phyloP scores from a whole-genome alignment of 164 flowering plant species.

The Nelumbo lutea region DNA sequence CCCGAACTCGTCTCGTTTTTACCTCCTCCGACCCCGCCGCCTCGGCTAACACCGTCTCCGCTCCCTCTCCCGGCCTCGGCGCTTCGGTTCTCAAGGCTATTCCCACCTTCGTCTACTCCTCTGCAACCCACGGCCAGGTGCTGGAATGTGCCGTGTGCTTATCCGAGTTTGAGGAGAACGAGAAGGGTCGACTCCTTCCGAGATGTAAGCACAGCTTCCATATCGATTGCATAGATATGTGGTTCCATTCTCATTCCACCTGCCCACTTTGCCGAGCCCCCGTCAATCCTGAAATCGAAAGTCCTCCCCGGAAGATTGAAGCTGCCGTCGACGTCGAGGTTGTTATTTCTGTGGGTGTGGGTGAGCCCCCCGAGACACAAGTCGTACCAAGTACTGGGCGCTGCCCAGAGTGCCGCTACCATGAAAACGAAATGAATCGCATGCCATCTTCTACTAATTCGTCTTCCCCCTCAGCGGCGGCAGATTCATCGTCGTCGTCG shows the following conservation, averaged over 20 bases:
- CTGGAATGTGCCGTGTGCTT: slow-evolving; percentile 65
- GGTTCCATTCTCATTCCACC: slow-evolving; percentile 50
- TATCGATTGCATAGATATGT: slow-evolving; percentile 53
- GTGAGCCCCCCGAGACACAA: slow-evolving; percentile 11
- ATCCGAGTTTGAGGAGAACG: slow-evolving; percentile 47
- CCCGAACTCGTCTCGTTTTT: background rate
- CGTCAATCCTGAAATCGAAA: slow-evolving; percentile 24
- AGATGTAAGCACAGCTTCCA: slow-evolving; percentile 51
- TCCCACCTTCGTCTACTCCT: slow-evolving; percentile 30
- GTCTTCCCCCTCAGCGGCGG: background rate
- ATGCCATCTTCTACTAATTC: slow-evolving; percentile 1
- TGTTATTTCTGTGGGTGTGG: background rate
- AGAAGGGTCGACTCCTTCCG: slow-evolving; percentile 45
- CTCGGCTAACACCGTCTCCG: background rate
- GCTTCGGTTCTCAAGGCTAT: slow-evolving; percentile 29
- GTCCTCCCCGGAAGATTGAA: too few species aligned
- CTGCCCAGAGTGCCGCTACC: background rate
- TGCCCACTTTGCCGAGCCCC: slow-evolving; percentile 62
- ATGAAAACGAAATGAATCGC: background rate
- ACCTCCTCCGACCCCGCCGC: slow-evolving; percentile 13
- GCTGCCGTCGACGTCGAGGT: background rate
- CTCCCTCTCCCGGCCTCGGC: slow-evolving; percentile 26
- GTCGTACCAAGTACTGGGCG: slow-evolving; percentile 5
- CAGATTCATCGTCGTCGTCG: slow-evolving; percentile 5
- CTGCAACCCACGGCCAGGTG: background rate